These are phyloP conservation scores for Fraxinus sp. DNA, from an alignment of 305 asterid species.

Conservation along the genomic window DNA sequence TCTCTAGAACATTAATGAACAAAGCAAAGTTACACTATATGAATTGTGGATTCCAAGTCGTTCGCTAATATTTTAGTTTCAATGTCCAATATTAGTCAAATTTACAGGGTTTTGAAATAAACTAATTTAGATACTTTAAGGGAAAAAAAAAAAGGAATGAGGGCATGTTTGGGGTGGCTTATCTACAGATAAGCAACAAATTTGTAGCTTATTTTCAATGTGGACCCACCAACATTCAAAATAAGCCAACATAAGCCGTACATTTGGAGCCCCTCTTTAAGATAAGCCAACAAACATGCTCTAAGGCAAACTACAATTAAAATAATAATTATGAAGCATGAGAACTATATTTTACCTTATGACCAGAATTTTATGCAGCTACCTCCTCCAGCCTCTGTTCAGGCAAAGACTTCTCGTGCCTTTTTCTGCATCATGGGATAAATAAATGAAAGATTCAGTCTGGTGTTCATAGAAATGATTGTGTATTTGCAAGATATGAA, in stretches of 20 bases:
- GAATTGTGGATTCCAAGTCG: neutral
- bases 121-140: no score
- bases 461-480: neutral
- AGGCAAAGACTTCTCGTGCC: conserved; percentile 25
- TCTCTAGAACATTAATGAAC: neutral
- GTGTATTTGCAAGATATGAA: neutral
- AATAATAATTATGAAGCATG: neutral
- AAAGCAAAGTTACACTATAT: neutral
- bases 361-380: conserved; percentile 37
- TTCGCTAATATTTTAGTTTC: neutral
- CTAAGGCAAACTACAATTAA: neutral
- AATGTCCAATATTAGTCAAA: no score
- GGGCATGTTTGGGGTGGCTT: neutral
- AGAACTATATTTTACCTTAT: conserved; percentile 27
- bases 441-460: conserved; percentile 4
- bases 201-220: neutral
- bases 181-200: neutral
- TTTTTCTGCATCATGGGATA: conserved; percentile 39
- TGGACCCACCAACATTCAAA: neutral
- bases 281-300: neutral
- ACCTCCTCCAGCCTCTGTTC: conserved; percentile 28
- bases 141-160: neutral
- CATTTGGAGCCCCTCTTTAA: neutral
- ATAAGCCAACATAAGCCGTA: neutral
- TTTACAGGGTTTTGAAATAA: no score